Evolutionary conservation across 179 eudicot species (phyloP).

Genomic region (Corrigiola litoralis): DNA sequence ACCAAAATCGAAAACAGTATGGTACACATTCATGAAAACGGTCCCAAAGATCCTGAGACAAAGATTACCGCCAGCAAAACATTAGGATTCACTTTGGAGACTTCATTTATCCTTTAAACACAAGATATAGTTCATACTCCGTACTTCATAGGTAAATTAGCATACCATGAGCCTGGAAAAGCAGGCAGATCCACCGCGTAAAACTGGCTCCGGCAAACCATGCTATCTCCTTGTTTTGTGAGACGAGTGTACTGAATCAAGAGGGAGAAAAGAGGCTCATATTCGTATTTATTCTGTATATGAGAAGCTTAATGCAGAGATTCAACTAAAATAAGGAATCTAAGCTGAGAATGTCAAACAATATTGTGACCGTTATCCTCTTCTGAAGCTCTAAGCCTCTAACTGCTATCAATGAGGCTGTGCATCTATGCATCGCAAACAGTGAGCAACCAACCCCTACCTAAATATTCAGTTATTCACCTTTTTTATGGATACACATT

Average conservation of each 20-base stretch:
- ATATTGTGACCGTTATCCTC: too few species aligned
- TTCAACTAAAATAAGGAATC: too few species aligned
- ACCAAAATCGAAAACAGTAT: constrained; percentile 36
- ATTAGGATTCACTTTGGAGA: neutral
- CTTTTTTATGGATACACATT: too few species aligned
- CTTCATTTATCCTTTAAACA: neutral
- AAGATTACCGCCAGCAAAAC: neutral
- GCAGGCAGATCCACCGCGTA: constrained; percentile 10
- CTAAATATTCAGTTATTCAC: too few species aligned
- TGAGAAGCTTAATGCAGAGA: too few species aligned
- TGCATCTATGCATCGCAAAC: too few species aligned
- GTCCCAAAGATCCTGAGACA: constrained; percentile 37
- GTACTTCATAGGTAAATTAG: neutral
- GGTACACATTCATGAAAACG: constrained; percentile 35
- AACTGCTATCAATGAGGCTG: too few species aligned
- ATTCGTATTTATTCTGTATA: too few species aligned
- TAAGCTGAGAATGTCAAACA: too few species aligned
- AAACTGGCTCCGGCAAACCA: constrained; percentile 15
- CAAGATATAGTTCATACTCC: too few species aligned
- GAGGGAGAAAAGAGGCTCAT: neutral
- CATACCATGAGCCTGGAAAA: constrained; percentile 15
- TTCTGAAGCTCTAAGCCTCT: too few species aligned
- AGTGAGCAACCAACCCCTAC: too few species aligned
- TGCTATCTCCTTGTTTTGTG: neutral
- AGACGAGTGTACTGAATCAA: constrained; percentile 2